phyloP scores from a whole-genome alignment of 2,329 filamentous ascomycete species.

The Diatrype stigma region DNA sequence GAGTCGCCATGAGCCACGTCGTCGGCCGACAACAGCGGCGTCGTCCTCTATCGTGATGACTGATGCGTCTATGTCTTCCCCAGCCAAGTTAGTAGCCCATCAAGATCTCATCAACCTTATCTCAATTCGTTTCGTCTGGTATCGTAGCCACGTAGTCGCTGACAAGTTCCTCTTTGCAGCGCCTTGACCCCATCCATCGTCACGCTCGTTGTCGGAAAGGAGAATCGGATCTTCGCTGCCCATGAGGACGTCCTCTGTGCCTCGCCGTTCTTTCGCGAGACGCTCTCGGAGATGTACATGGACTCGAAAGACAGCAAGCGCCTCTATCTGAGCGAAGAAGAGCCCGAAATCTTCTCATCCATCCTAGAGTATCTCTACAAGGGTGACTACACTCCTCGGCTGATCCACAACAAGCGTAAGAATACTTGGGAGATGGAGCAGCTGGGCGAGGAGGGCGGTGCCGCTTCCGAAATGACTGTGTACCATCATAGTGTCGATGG shows the following conservation, averaged over 20 bases:
- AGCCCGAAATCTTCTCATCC: slow-evolving; percentile 86
- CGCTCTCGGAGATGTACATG: slow-evolving; percentile 60
- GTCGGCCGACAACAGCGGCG: slow-evolving; percentile 45
- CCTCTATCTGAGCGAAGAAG: slow-evolving; percentile 77
- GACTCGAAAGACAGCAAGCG: slow-evolving; percentile 57
- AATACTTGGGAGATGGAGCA: slow-evolving; percentile 81
- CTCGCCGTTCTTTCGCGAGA: slow-evolving; percentile 73
- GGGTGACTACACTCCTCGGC: slow-evolving; percentile 83
- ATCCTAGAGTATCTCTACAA: slow-evolving; percentile 91
- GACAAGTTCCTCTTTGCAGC: slow-evolving; percentile 29
- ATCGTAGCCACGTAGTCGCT: slow-evolving; percentile 5
- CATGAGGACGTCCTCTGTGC: slow-evolving; percentile 79
- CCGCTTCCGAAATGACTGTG: slow-evolving; percentile 59
- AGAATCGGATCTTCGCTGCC: slow-evolving; percentile 84
- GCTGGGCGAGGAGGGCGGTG: slow-evolving; percentile 39
- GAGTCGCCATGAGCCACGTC: slow-evolving; percentile 47
- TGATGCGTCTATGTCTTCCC: slow-evolving; percentile 33
- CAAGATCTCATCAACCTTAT: neutral
- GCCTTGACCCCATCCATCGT: slow-evolving; percentile 65
- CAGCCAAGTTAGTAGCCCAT: slow-evolving; percentile 38
- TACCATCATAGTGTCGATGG: slow-evolving; percentile 62
- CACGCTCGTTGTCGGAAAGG: slow-evolving; percentile 74
- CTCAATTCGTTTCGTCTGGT: slow-evolving; percentile 3
- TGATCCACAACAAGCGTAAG: slow-evolving; percentile 75
- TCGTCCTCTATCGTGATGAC: slow-evolving; percentile 35